Conservation (phyloP, 805 yeast species). For the Wickerhamiella hasegawae region DNA sequence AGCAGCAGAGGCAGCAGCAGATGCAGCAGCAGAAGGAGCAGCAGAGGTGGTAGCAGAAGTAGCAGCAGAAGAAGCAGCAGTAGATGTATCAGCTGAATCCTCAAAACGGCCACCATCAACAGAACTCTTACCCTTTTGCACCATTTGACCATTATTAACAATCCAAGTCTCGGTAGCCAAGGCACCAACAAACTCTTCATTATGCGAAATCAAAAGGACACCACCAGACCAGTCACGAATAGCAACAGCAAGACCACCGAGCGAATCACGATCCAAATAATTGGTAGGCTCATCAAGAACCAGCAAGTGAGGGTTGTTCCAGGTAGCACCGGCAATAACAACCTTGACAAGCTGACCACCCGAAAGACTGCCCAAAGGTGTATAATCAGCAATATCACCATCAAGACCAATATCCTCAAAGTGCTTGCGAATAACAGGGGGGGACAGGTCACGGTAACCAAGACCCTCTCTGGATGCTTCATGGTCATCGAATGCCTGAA, state of each 20-base stretch:
- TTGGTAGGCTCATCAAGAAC: slow-evolving; percentile 98
- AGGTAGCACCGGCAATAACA: slow-evolving; percentile 98
- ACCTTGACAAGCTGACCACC: slow-evolving; percentile 98
- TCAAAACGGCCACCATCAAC: slow-evolving; percentile 71
- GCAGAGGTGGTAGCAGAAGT: slow-evolving; percentile 24
- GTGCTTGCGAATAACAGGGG: slow-evolving; percentile 86
- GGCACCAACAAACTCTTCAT: slow-evolving; percentile 92
- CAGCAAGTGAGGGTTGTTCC: slow-evolving; percentile 96
- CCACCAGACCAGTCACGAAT: slow-evolving; percentile 98
- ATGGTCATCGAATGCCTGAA: slow-evolving; percentile 95
- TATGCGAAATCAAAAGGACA: slow-evolving; percentile 96
- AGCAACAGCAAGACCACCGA: slow-evolving; percentile 95
- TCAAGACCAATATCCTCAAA: slow-evolving; percentile 95
- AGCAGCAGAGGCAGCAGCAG: slow-evolving; percentile 28
- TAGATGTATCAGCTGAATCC: slow-evolving; percentile 48
- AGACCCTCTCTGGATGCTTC: slow-evolving; percentile 99
- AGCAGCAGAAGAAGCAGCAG: slow-evolving; percentile 25
- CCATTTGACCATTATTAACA: slow-evolving; percentile 81
- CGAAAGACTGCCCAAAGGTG: slow-evolving; percentile 88
- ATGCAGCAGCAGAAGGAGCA: slow-evolving; percentile 32
- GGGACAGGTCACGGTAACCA: slow-evolving; percentile 88
- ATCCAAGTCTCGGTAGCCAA: slow-evolving; percentile 98
- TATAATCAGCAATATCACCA: slow-evolving; percentile 96
- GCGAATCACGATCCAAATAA: slow-evolving; percentile 92
- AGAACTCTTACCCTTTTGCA: slow-evolving; percentile 62